Percentiles rank a stretch among this genome's conserved stretches.
These are phyloP conservation scores for Colletotrichum nymphaeae DNA, from an alignment of 2,329 filamentous ascomycete genomes.

Conservation along the genomic window DNA sequence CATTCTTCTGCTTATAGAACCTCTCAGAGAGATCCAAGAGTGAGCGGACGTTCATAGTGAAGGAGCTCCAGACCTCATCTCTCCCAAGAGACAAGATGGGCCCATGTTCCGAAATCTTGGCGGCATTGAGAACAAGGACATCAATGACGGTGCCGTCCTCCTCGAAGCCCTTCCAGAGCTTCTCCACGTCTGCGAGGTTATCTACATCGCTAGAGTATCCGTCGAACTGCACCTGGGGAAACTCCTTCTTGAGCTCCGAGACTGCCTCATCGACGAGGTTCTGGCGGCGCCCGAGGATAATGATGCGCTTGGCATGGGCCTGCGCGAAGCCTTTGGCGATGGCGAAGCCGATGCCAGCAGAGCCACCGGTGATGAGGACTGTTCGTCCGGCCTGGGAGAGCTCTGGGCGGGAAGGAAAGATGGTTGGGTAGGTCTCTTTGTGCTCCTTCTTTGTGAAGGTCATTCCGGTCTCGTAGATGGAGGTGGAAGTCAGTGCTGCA, in stretches of 20 bases:
- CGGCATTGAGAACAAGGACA: slow-evolving; percentile 45
- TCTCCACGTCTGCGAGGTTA: background rate
- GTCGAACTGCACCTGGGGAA: background rate
- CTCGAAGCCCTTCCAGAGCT: slow-evolving; percentile 22
- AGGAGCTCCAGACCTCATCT: slow-evolving; percentile 29
- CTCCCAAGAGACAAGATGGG: slow-evolving; percentile 25
- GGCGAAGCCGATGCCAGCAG: slow-evolving; percentile 73
- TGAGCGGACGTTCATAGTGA: slow-evolving; percentile 33
- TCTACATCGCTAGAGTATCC: background rate
- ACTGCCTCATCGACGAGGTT: slow-evolving; percentile 45
- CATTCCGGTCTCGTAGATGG: slow-evolving; percentile 37
- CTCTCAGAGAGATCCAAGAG: slow-evolving; percentile 23
- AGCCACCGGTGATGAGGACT: slow-evolving; percentile 76
- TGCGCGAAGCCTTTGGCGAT: slow-evolving; percentile 67
- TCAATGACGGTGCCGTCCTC: slow-evolving; percentile 39
- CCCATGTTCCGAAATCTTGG: background rate
- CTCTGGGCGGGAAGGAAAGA: slow-evolving; percentile 49
- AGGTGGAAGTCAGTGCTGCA: slow-evolving; percentile 46
- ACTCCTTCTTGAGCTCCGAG: slow-evolving; percentile 34
- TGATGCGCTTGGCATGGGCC: slow-evolving; percentile 51
- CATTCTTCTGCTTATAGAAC: slow-evolving; percentile 47
- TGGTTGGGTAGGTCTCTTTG: slow-evolving; percentile 48
- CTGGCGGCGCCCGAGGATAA: slow-evolving; percentile 51
- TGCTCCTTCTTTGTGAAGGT: slow-evolving; percentile 47
- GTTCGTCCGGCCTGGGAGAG: slow-evolving; percentile 57